phyloP scores from a whole-genome alignment of 306 rosid species.

The Trifolium repens region DNA sequence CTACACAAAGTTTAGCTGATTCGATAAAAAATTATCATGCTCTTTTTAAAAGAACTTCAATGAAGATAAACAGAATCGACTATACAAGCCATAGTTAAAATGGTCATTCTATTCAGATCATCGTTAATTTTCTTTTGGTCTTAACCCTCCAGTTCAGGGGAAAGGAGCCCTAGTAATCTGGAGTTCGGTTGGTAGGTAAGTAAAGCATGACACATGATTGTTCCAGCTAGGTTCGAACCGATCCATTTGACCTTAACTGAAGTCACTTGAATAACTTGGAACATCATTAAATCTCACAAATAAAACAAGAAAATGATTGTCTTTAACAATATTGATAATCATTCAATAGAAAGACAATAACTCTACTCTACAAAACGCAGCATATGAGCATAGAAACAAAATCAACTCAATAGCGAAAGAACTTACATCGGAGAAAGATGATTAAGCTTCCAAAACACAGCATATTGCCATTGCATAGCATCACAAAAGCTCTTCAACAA shows the following conservation, averaged over 20 bases:
- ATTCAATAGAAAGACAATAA: slow-evolving; percentile 3
- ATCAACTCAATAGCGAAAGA: slow-evolving; percentile 33
- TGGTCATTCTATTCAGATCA: not conserved
- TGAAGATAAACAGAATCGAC: not conserved
- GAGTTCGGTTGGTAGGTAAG: not conserved
- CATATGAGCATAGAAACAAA: slow-evolving; percentile 1
- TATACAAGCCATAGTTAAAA: not conserved
- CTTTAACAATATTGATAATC: not conserved
- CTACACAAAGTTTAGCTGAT: slow-evolving; percentile 2
- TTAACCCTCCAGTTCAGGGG: not conserved
- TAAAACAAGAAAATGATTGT: not conserved
- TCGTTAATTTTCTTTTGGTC: not conserved
- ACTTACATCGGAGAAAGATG: slow-evolving; percentile 57
- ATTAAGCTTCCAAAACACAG: slow-evolving; percentile 90
- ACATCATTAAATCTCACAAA: not conserved
- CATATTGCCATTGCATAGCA: slow-evolving; percentile 74
- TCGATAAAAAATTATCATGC: not conserved
- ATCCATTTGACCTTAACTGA: not conserved
- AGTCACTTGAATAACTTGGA: not conserved
- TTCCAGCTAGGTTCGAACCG: not conserved
- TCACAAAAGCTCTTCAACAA: slow-evolving; percentile 75
- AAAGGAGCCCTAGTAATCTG: not conserved
- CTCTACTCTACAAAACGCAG: not conserved
- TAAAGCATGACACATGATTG: not conserved
- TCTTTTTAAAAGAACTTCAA: not conserved